Conservation (phyloP, 768 basidiomycete genomes). For the Trametes cubensis region DNA sequence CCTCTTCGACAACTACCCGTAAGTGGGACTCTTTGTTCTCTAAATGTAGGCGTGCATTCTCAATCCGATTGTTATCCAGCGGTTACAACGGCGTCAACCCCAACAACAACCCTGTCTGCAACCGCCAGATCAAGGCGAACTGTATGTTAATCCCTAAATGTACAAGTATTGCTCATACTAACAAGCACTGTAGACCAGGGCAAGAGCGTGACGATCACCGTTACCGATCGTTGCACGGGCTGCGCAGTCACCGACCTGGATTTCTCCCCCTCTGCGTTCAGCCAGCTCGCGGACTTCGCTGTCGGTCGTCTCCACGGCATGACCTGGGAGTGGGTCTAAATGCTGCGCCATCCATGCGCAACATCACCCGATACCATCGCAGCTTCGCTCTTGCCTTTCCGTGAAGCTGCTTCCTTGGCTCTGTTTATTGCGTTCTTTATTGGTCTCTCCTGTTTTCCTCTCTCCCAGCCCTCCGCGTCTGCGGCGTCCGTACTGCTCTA, state of each 20-base stretch:
- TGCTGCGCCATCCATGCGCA: background rate
- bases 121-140: constrained; percentile 41
- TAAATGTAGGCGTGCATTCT: background rate
- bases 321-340: constrained; percentile 43
- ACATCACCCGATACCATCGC: constrained; percentile 3
- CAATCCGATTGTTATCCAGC: constrained; percentile 37
- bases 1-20: constrained; percentile 66
- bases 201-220: constrained; percentile 47
- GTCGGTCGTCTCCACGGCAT: constrained; percentile 56
- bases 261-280: constrained; percentile 63
- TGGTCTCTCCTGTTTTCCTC: constrained; percentile 6
- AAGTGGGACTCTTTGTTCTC: constrained; percentile 29
- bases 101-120: constrained; percentile 77
- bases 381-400: constrained; percentile 11
- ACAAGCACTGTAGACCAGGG: constrained; percentile 47
- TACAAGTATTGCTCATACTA: background rate
- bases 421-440: constrained; percentile 23
- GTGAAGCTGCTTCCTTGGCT: constrained; percentile 7
- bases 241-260: constrained; percentile 60
- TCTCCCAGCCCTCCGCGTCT: constrained; percentile 19
- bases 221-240: constrained; percentile 66
- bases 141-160: constrained; percentile 46
- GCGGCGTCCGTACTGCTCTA: constrained; percentile 25
- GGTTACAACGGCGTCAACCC: constrained; percentile 62
- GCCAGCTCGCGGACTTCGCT: constrained; percentile 42